Evolutionary conservation across 805 yeast species (phyloP), one percentile per base, ranked within the genome.

Genomic region (Saturnispora bothae): DNA sequence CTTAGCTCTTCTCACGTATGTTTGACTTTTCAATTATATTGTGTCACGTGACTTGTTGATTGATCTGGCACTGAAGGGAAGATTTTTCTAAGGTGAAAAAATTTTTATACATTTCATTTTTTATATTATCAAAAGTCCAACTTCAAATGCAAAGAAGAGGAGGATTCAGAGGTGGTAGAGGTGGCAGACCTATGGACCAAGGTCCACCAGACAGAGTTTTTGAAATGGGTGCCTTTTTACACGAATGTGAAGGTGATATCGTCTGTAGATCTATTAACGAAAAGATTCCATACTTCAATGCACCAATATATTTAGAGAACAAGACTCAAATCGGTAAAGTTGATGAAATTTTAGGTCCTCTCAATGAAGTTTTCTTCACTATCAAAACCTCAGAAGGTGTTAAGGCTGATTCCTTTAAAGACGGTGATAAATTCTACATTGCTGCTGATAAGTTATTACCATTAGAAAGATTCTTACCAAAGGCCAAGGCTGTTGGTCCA

Each of bases 291-390:
- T 92, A 89, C 63, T 92, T 92, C 74, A 92, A 92, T 65, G 99
- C 99, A 20, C 98, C 98, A 59, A 88, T 92, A 53, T 92, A 81
- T 61, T 72, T 92, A 51, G 97, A 92, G 61, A 89, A 92, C 71
- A 92, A 92, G 64, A 81, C 95, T 19, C 92, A 82, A 57, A 78
- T 92, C 34, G 99, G 99, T 53, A 92, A 92, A 63, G 95, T 92
- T 42, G 99, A 92, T 60, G 99, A 92, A 69, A 92, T 92, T 46
- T 72, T 92, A 50, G 99, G 99, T 36, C 97, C 98, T 34, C 66
- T 92, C 59, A 92, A 92, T 59, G 98, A 92, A 65, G 96, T 92
- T n/a, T 89, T 73, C 59, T 92, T 92, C 73, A 92, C 99, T 28
- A 78, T 92, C 51, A 92, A 92, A 66, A 92, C 96, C 41, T 70